Conservation (phyloP, 2,329 filamentous ascomycete genomes). For the Myriosclerotinia duriaeana region DNA sequence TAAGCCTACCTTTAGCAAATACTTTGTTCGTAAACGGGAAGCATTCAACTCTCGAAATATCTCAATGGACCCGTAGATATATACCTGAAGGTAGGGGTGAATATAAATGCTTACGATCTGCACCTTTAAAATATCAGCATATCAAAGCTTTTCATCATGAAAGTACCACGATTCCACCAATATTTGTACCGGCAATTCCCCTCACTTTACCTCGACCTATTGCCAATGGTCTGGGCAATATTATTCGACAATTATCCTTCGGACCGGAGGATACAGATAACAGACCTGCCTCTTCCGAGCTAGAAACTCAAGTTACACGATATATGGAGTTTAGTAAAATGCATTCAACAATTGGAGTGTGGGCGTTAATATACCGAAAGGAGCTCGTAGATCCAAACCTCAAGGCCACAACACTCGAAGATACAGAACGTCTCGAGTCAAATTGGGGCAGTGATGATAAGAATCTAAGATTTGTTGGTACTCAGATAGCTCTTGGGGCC, state of each 20-base stretch:
- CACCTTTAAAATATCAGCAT: constrained; percentile 29
- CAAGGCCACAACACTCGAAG: background rate
- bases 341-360: constrained; percentile 59
- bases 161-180: constrained; percentile 11
- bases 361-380: constrained; percentile 67
- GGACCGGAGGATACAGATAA: constrained; percentile 43
- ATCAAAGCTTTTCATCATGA: constrained; percentile 27
- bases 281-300: constrained; percentile 65
- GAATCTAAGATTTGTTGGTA: constrained; percentile 27
- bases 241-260: constrained; percentile 63
- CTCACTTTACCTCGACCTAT: constrained; percentile 64
- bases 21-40: constrained; percentile 73
- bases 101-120: constrained; percentile 25
- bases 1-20: constrained; percentile 66
- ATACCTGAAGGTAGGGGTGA: background rate
- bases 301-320: constrained; percentile 63
- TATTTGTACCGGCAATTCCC: constrained; percentile 54
- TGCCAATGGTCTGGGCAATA: constrained; percentile 71
- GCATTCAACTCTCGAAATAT: constrained; percentile 56
- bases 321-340: constrained; percentile 48
- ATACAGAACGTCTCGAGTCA: background rate
- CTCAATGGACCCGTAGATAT: constrained; percentile 41
- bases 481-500: constrained; percentile 32
- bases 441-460: constrained; percentile 13
- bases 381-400: constrained; percentile 25